Conservation (phyloP, 257 asterid genomes). For the Jaltomata sinuosa region DNA sequence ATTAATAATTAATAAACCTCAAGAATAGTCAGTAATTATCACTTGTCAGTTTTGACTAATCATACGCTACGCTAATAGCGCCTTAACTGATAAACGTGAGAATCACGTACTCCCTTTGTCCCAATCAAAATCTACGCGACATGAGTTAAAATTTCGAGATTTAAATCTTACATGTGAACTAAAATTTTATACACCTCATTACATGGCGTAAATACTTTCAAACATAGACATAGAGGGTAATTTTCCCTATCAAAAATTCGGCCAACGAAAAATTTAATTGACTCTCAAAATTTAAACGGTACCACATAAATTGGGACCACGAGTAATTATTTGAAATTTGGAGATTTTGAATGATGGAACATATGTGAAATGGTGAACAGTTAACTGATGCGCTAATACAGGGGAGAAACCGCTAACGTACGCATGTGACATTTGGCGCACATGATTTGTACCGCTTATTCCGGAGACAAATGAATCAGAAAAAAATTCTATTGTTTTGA, state of each 20-base stretch:
- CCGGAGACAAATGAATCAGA: neutral
- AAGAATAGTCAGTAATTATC: neutral
- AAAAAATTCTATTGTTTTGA: neutral
- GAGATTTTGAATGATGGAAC: neutral
- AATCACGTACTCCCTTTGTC: too few species aligned
- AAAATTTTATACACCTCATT: too few species aligned
- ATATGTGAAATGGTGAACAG: neutral
- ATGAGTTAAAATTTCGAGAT: too few species aligned
- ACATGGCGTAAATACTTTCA: too few species aligned
- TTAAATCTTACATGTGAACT: too few species aligned
- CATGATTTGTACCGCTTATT: neutral
- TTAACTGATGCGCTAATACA: neutral
- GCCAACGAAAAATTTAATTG: too few species aligned
- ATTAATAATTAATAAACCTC: neutral
- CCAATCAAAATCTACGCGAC: too few species aligned
- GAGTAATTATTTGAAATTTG: neutral
- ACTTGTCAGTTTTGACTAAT: neutral
- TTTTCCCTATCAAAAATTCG: too few species aligned
- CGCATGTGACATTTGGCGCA: neutral
- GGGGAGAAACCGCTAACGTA: slow-evolving; percentile 5
- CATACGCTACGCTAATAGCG: too few species aligned
- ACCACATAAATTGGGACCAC: too few species aligned
- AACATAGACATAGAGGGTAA: too few species aligned
- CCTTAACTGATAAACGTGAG: neutral
- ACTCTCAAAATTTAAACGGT: too few species aligned